Evolutionary conservation across 306 rosid genomes (phyloP), one percentile per base, ranked within the genome.

Genomic region (Parietaria judaica): DNA sequence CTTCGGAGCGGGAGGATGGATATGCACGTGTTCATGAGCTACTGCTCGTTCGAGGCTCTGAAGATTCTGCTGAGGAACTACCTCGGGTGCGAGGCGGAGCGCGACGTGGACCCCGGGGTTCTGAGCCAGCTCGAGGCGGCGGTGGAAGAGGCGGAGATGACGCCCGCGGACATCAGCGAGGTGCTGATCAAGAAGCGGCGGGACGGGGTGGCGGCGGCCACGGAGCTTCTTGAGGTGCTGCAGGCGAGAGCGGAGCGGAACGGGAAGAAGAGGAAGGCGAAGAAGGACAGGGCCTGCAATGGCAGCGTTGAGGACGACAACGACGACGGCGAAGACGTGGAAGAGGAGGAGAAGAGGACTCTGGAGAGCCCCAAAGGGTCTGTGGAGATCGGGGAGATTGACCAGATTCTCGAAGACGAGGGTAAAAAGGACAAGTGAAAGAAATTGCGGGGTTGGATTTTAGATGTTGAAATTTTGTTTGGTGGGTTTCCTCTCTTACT

Each of bases 91-190:
- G 78, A 72, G 9, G 88, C 65, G 45, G 38, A 34, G n/a, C 5
- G 61, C 8, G n/a, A 74, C 3, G 39, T 82, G 56, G 87, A 74
- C 1, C 55, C 3, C 0, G 37, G 31, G 0, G 12, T 84, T 14
- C 3, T 71, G 70, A 65, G 70, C 17, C 79, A 84, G 7, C 16
- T 88, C 11, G 86, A 78, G 36, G 65, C 23, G 31, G 88, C 85
- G 12, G 56, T 92, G 34, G 89, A 82, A 0, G 58, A 68, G 71
- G 99, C 96, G 3, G 57, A 66, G 66, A 92, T 88, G 87, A 92
- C 97, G 0, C 99, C 99, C 0, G 99, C 99, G 0, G 99, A 92
- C 58, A 86, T 88, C 4, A 92, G 99, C 56, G 99, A 88, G 80
- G 81, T 84, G 56, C 54, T 92, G 83, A 88, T 92, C 35, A 92